Conservation (phyloP, 306 rosid species). For the Dalbergia oliveri region DNA sequence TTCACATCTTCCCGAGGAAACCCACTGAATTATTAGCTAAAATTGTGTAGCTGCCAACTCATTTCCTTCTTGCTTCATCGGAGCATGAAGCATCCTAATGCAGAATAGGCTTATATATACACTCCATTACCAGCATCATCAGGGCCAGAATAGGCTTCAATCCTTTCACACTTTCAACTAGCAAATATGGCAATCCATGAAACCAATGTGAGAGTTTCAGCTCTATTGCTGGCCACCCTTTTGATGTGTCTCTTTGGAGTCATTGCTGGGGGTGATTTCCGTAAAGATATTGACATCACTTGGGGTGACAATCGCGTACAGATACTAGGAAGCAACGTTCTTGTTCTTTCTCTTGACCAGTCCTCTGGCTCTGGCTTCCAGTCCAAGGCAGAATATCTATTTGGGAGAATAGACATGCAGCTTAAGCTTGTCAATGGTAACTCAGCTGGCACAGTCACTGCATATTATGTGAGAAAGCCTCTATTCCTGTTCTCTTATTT, state of each 20-base stretch:
- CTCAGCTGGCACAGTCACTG: conserved; percentile 55
- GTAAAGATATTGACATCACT: conserved; percentile 11
- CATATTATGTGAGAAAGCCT: conserved; percentile 49
- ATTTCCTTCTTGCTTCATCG: conserved; percentile 27
- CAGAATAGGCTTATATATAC: conserved; percentile 36
- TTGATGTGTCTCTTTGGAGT: not conserved
- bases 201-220: conserved; percentile 7
- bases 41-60: conserved; percentile 28
- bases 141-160: not conserved
- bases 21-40: conserved; percentile 9
- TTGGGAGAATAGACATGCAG: conserved; percentile 56
- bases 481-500: not conserved
- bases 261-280: conserved; percentile 25
- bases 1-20: not conserved
- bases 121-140: not conserved
- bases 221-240: conserved; percentile 19
- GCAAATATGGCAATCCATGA: conserved; percentile 26
- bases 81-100: conserved; percentile 5
- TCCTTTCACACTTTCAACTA: not conserved
- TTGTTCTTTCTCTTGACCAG: conserved; percentile 48
- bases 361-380: conserved; percentile 57
- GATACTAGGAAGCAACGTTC: conserved; percentile 42
- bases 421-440: conserved; percentile 53
- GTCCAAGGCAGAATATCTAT: conserved; percentile 50
- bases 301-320: conserved; percentile 48